Evolutionary conservation across 208 protist genomes (phyloP), one percentile per base, ranked within the genome.

Genomic region (Leishmania turanica): DNA sequence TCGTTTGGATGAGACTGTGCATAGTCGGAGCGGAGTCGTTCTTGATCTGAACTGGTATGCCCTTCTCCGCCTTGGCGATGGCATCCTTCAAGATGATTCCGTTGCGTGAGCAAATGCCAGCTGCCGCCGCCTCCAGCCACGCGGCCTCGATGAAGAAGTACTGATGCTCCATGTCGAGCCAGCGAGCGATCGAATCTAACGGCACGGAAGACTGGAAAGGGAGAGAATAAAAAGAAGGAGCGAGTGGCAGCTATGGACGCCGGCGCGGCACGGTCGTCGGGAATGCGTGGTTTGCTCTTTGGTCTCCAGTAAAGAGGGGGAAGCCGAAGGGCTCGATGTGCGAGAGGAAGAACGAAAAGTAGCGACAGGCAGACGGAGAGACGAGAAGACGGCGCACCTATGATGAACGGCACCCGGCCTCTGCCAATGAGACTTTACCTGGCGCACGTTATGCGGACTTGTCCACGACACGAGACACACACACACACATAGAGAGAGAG

Each of bases 51-150:
- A 85, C 76, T 11, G 82, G 71, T 60, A 80, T 78, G 62, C 82
- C 82, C 45, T 78, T 60, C 71, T 85, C 82, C 5, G 82, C 82
- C 42, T 85, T 80, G 13, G 82, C 75, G n/a, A 85, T 81, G 31
- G 70, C 82, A 58, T 85, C 82, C 54, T 85, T 85, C 42, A 85
- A 54, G 9, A 78, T 62, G n/a, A 75, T 79, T n/a, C 64, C 69
- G 73, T 87, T 79, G 17, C 68, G 70, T 24, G 75, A 42, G 40
- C 92, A 42, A 34, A 79, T 84, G 13, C 79, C 81, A 5, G 87
- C 87, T 6, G 85, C 81, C 4, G 87, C 91, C 3, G 72, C 69
- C 81, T 93, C 90, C 21, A 90, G 84, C 51, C 70, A 81, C 2
- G 73, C 70, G 27, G 90, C 45, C 56, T 82, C 87, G 24, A 91